phyloP scores from a whole-genome alignment of 2,329 filamentous ascomycete species.

The Emericellopsis atlantica region DNA sequence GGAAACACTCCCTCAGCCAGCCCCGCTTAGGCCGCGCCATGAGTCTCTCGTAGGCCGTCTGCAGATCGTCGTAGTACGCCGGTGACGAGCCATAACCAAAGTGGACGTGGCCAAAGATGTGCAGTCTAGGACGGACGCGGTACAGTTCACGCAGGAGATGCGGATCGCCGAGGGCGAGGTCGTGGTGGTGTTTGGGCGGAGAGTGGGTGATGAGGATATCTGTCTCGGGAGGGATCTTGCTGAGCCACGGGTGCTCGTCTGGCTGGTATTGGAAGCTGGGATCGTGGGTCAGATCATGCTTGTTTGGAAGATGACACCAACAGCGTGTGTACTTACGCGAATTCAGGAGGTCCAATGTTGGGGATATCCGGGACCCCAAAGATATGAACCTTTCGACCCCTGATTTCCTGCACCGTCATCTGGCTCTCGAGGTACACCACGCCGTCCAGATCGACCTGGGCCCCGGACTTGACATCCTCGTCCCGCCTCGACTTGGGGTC shows the following conservation, averaged over 20 bases:
- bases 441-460: conserved; percentile 49
- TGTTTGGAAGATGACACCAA: too few relatives aligned
- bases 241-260: conserved; percentile 56
- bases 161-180: conserved; percentile 57
- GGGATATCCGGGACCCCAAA: conserved; percentile 79
- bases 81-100: conserved; percentile 58
- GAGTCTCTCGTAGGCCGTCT: conserved; percentile 59
- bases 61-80: conserved; percentile 63
- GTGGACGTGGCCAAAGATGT: conserved; percentile 82
- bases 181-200: conserved; percentile 62
- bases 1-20: conserved; percentile 30
- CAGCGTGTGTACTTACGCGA: conserved; percentile 32
- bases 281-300: too few relatives aligned
- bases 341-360: conserved; percentile 54
- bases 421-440: conserved; percentile 68
- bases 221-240: conserved; percentile 55
- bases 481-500: conserved; percentile 50
- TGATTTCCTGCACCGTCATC: conserved; percentile 49
- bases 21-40: conserved; percentile 29
- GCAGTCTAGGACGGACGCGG: conserved; percentile 60
- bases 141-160: conserved; percentile 60
- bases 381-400: conserved; percentile 40
- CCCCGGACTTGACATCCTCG: conserved; percentile 38
- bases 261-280: conserved; percentile 59
- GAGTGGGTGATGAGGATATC: conserved; percentile 76